These are phyloP conservation scores for Lachnellula suecica DNA, from an alignment of 2,329 filamentous ascomycete genomes.

Conservation along the genomic window DNA sequence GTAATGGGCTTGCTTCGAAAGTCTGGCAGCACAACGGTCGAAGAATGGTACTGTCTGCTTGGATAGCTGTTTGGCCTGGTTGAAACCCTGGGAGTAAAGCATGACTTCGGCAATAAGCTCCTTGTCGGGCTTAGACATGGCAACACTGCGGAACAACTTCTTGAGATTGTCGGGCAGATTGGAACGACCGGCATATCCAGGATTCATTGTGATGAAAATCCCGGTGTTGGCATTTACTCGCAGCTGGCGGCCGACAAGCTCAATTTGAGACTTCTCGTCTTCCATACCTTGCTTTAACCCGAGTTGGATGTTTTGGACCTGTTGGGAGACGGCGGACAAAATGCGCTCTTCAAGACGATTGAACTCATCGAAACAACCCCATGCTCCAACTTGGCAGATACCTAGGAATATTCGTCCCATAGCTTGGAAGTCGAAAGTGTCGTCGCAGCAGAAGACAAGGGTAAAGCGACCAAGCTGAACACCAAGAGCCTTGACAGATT, in stretches of 20 bases:
- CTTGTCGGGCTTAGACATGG: slow-evolving; percentile 99
- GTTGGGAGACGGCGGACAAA: slow-evolving; percentile 94
- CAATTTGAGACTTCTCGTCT: slow-evolving; percentile 85
- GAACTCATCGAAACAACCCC: slow-evolving; percentile 99
- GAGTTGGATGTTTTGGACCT: slow-evolving; percentile 98
- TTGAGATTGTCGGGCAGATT: slow-evolving; percentile 99
- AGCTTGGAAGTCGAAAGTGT: slow-evolving; percentile 99
- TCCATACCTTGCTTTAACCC: slow-evolving; percentile 83
- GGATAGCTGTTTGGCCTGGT: slow-evolving; percentile 88
- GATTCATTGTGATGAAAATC: slow-evolving; percentile 99
- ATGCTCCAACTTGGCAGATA: slow-evolving; percentile 98
- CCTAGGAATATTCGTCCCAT: slow-evolving; percentile 99
- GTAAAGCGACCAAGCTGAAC: slow-evolving; percentile 96
- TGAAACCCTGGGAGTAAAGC: slow-evolving; percentile 99
- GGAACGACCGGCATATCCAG: slow-evolving; percentile 95
- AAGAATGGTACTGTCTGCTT: slow-evolving; percentile 99
- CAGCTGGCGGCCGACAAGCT: slow-evolving; percentile 88
- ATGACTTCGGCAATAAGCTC: slow-evolving; percentile 99
- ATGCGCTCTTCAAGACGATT: slow-evolving; percentile 98
- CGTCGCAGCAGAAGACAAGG: slow-evolving; percentile 98
- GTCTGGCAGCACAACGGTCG: slow-evolving; percentile 75
- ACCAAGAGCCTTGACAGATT: slow-evolving; percentile 97
- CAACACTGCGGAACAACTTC: slow-evolving; percentile 98
- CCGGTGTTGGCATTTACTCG: slow-evolving; percentile 90
- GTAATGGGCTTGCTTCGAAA: slow-evolving; percentile 98